These are phyloP conservation scores for Paramecium octaurelia DNA, from an alignment of 73 alveolate genomes.

Conservation along the genomic window DNA sequence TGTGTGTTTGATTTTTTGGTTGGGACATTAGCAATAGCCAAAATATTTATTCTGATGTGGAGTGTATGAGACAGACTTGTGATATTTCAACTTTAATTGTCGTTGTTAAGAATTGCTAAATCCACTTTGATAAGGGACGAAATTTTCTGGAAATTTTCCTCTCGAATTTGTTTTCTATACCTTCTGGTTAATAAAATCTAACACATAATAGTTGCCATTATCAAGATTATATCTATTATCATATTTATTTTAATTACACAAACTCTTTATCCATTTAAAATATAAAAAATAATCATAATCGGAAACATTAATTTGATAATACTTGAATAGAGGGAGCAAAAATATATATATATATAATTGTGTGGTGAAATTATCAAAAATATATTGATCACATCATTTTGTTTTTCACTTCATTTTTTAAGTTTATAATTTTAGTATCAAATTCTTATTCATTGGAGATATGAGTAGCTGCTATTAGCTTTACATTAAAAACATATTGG, in stretches of 20 bases:
- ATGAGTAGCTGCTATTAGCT: not conserved
- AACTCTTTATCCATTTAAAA: not conserved
- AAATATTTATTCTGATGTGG: not conserved
- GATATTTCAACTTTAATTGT: not conserved
- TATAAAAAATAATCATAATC: not conserved
- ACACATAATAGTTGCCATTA: not conserved
- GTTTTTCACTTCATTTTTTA: not conserved
- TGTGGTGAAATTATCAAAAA: too few relatives aligned
- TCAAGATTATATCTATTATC: not conserved
- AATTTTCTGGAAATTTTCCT: not conserved
- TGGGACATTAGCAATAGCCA: slow-evolving; percentile 1
- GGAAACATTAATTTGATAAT: not conserved
- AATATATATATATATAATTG: too few relatives aligned
- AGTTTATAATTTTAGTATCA: not conserved
- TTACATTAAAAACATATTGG: not conserved
- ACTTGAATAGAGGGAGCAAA: not conserved
- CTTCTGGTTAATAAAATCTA: not conserved
- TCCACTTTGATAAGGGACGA: not conserved
- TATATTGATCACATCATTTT: too few relatives aligned
- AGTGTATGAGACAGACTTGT: not conserved
- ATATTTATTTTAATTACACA: not conserved
- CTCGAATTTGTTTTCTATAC: not conserved
- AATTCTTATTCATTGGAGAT: not conserved
- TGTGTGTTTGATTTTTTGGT: not conserved
- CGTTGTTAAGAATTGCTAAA: not conserved